Conservation (phyloP, 768 basidiomycete genomes). For the Cystobasidium tubakii region DNA sequence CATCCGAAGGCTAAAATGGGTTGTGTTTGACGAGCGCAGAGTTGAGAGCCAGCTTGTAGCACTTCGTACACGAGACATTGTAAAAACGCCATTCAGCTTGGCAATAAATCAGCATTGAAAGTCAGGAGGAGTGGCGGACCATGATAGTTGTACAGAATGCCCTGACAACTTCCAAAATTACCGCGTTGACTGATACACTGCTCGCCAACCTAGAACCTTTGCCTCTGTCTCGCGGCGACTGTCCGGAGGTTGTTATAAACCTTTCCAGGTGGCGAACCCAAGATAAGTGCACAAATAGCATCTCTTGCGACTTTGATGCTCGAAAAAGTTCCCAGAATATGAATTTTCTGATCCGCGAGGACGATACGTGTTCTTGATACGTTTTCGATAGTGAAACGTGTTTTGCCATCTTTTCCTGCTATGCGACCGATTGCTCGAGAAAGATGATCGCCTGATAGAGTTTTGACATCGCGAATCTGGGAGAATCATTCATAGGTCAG, state of each 20-base stretch:
- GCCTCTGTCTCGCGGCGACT: conserved; percentile 26
- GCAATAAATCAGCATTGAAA: no score
- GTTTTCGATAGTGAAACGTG: conserved; percentile 98
- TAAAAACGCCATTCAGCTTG: no score
- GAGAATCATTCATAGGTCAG: conserved; percentile 57
- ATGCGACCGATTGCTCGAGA: conserved; percentile 99
- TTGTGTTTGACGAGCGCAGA: no score
- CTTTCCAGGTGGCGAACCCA: conserved; percentile 91
- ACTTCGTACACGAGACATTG: no score
- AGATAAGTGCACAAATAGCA: conserved; percentile 80
- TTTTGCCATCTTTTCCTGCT: conserved; percentile 97
- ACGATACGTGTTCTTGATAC: conserved; percentile 95
- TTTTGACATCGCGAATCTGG: conserved; percentile 99
- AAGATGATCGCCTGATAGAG: conserved; percentile 91
- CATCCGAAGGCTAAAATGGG: no score
- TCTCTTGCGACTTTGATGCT: conserved; percentile 97
- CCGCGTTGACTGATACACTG: no score
- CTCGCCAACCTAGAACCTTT: not conserved
- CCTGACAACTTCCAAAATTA: no score
- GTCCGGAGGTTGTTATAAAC: conserved; percentile 53
- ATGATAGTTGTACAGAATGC: no score
- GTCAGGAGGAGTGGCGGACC: no score
- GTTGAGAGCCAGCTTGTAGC: no score
- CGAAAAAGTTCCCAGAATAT: conserved; percentile 96
- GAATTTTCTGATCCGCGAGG: conserved; percentile 95